Conservation (phyloP, 2,329 filamentous ascomycete genomes). For the Pseudogymnoascus verrucosus region DNA sequence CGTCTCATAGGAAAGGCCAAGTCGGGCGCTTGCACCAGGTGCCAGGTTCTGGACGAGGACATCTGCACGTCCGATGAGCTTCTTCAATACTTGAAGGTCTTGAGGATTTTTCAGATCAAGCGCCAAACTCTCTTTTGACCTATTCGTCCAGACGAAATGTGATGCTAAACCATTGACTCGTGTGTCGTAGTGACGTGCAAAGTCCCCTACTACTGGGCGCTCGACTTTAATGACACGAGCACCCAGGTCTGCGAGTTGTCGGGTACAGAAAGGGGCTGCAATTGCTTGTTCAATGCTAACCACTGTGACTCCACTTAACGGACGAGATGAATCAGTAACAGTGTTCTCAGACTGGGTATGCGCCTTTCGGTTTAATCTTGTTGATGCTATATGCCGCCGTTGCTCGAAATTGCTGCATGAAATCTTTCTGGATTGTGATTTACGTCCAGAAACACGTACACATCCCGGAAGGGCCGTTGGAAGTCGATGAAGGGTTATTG, state of each 20-base stretch:
- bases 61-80: slow-evolving; percentile 37
- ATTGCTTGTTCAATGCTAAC: slow-evolving; percentile 48
- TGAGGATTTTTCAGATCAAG: slow-evolving; percentile 39
- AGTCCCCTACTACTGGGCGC: slow-evolving; percentile 43
- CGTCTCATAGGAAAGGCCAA: slow-evolving; percentile 40
- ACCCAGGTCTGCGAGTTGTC: slow-evolving; percentile 45
- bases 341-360: not conserved
- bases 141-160: slow-evolving; percentile 49
- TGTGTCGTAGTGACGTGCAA: slow-evolving; percentile 43
- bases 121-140: slow-evolving; percentile 45
- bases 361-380: not conserved
- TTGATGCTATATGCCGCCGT: not conserved
- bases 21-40: slow-evolving; percentile 39
- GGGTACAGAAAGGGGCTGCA: slow-evolving; percentile 45
- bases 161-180: slow-evolving; percentile 42
- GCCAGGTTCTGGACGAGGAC: slow-evolving; percentile 47
- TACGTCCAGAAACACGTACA: not conserved
- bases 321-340: slow-evolving; percentile 13
- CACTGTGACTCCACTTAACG: slow-evolving; percentile 40
- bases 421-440: not conserved
- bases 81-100: slow-evolving; percentile 37
- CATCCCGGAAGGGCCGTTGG: not conserved
- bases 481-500: not conserved
- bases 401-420: not conserved
- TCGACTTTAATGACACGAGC: slow-evolving; percentile 49